Percentiles rank a stretch among this genome's conserved stretches.
Conservation (phyloP, 768 basidiomycete species). For the Erythrobasidium yunnanense region DNA sequence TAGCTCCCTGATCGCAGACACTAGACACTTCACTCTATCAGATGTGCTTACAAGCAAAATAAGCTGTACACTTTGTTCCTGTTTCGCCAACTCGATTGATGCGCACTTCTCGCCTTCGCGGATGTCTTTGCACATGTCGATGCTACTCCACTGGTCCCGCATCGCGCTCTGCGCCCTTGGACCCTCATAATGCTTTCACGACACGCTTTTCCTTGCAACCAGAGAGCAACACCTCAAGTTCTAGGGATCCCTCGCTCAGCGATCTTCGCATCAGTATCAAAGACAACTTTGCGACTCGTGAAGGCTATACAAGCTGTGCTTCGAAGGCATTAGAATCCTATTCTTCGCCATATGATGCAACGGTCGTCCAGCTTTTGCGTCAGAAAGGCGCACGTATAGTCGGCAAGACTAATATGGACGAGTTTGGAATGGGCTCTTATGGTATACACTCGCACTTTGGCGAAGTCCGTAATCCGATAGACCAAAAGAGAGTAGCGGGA, state of each 20-base stretch:
- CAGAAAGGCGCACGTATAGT: constrained; percentile 58
- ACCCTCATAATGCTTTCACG: constrained; percentile 4
- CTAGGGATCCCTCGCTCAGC: background rate
- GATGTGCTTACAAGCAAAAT: too few relatives aligned
- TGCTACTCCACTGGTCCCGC: background rate
- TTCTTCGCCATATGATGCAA: constrained; percentile 71
- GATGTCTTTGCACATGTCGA: background rate
- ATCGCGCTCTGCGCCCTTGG: too few relatives aligned
- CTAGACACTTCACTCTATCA: too few relatives aligned
- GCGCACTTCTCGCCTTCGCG: background rate
- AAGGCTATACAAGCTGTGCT: constrained; percentile 5
- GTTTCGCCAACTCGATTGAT: background rate
- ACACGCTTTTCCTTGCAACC: background rate
- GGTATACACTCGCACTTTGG: constrained; percentile 66
- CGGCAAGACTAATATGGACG: constrained; percentile 91
- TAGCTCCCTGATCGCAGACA: too few relatives aligned
- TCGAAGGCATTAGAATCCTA: constrained; percentile 49
- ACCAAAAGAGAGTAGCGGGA: constrained; percentile 56
- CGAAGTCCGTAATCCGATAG: constrained; percentile 61
- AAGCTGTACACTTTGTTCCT: too few relatives aligned
- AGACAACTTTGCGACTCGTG: constrained; percentile 16
- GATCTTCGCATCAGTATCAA: constrained; percentile 8
- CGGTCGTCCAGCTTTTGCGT: constrained; percentile 58
- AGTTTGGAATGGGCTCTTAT: constrained; percentile 97
- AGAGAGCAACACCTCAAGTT: background rate